These are phyloP conservation scores for Cytospora mali DNA, from an alignment of 2,329 filamentous ascomycete species.

Conservation along the genomic window DNA sequence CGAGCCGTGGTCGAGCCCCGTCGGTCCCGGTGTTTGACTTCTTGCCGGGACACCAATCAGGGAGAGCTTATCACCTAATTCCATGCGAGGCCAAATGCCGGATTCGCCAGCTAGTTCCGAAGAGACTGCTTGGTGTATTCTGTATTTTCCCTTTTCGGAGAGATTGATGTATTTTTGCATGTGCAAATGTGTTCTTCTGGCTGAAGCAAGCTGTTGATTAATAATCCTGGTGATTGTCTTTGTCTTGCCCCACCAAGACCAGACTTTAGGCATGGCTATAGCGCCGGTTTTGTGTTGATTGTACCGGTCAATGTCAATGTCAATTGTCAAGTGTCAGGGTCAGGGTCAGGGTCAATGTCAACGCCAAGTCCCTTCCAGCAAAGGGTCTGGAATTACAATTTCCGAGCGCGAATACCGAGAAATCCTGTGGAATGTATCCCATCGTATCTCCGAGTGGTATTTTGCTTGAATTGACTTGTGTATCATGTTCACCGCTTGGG, in stretches of 20 bases:
- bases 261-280: neutral
- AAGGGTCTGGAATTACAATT: neutral
- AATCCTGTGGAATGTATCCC: neutral
- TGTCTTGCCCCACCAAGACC: neutral
- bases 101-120: neutral
- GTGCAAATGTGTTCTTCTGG: too few relatives aligned
- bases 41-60: constrained; percentile 7
- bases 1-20: constrained; percentile 14
- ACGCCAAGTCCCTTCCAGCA: neutral
- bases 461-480: neutral
- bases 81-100: constrained; percentile 4
- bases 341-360: too few relatives aligned
- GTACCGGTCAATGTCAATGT: neutral
- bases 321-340: too few relatives aligned
- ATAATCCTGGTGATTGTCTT: neutral
- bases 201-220: neutral
- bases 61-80: neutral
- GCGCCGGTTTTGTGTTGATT: neutral
- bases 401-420: neutral
- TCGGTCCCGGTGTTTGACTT: constrained; percentile 11
- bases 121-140: neutral
- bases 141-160: neutral
- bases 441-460: neutral
- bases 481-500: neutral
- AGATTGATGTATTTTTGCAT: neutral